Base-by-base conservation (phyloP, 139 green algal species). In the Diplosphaera chodatii region DNA sequence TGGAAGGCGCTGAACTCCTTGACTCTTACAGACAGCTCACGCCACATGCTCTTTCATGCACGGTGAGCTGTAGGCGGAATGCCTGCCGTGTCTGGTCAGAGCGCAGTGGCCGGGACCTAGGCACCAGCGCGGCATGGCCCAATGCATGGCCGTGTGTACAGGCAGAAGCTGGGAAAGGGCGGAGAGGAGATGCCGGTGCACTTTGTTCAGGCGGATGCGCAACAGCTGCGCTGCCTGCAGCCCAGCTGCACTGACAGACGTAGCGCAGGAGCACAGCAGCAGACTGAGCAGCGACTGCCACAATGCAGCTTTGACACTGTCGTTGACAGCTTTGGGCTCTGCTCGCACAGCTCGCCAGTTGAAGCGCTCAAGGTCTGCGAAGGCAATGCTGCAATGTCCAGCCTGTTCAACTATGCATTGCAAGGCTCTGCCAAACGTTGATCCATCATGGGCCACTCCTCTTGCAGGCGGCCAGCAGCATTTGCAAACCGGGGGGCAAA, bases 251-350 rank as follows among this genome's bases (percentile, higher is more conserved):
- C n/a, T n/a, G n/a, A n/a, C n/a, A n/a, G n/a, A n/a, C n/a, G n/a
- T n/a, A n/a, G n/a, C n/a, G n/a, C n/a, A n/a, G n/a, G n/a, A n/a
- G n/a, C 31, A 55, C 31, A 34, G 27, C 23, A 71, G 34, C 1
- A 20, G 25, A 31, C 25, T 30, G 56, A 70, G 1, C 73, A 32
- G 1, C n/a, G n/a, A n/a, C 90, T 91, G 62, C 66, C 69, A 20
- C 55, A 68, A 3, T 29, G 48, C 25, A 80, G 32, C n/a, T 94
- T 91, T 78, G 88, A 94, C 72, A 86, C 80, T 0, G 82, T 94
- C 1, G 80, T 96, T 30, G 89, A 94, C 73, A 92, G 85, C 0
- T 92, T 93, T 81, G 88, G 88, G 15, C 81, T 93, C 23, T 93
- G 88, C 72, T 84, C 70, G 4, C 77, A 82, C 55, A 56, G 68